Evolutionary conservation across 2,329 filamentous ascomycete species (phyloP), one percentile per base, ranked within the genome.

Genomic region (Clonostachys rhizophaga): DNA sequence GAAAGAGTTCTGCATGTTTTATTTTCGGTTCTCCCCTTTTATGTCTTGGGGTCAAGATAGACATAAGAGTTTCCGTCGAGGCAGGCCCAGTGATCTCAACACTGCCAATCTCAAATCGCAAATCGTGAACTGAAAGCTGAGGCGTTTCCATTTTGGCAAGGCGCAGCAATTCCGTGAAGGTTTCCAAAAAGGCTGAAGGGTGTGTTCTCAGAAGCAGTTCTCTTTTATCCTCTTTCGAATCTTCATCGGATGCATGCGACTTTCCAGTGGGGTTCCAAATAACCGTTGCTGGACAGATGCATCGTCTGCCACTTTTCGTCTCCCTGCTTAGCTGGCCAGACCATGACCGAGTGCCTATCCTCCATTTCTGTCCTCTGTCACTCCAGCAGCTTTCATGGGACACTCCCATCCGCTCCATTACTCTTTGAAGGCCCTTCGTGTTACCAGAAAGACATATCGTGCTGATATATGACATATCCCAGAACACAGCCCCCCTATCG

Each of bases 401-500:
- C 41, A 90, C 65, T 1, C 87, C 84, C 3, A 96, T 56, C 6
- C 74, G 75, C 57, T 73, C 81, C 34, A 97, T 63, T 10, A 92
- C 72, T 36, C 79, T 77, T 47, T 83, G 72, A 39, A 96, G 69
- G 46, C 84, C 84, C 33, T 71, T 65, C 39, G 80, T 70, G 13
- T 73, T 69, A 0, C 91, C 94, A 54, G 86, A 84, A 5, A 97
- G 62, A 13, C 85, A 78, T 53, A 97, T 86, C 2, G 90, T 96
- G 55, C 89, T 88, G 72, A 94, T 87, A 62, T 96, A 99, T 63
- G 91, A 97, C 73, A 83, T 89, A 66, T 99, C 94, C 91, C 92
- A 97, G 1, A 84, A 84, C 40, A 97, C 74, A 18, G 86, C 86
- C 6, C 94, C 91, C 53, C 85, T 81, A 45, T 85, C 77, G 30